Percentiles rank a stretch among this genome's conserved stretches.
Conservation (phyloP, 306 rosid genomes). For the Cucurbita pepo region DNA sequence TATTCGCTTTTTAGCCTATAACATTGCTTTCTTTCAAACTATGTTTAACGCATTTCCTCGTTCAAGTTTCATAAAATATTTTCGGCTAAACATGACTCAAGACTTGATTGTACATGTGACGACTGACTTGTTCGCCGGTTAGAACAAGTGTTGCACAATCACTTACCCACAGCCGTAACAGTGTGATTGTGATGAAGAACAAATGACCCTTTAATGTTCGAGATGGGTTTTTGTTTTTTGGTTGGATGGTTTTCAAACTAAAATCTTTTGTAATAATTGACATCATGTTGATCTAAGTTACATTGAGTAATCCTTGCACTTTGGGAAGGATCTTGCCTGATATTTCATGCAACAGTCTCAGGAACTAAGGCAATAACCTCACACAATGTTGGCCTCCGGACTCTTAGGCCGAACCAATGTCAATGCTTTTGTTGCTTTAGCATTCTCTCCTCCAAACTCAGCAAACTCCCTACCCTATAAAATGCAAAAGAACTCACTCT, state of each 20-base stretch:
- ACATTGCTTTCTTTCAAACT: too few species aligned
- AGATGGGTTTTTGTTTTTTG: neutral
- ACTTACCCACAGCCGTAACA: too few species aligned
- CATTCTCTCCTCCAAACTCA: neutral
- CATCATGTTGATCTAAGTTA: neutral
- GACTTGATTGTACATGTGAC: too few species aligned
- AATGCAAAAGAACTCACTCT: neutral
- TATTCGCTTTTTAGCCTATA: too few species aligned
- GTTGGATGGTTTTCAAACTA: neutral
- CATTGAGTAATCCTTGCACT: neutral
- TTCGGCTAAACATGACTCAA: too few species aligned
- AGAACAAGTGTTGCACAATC: too few species aligned
- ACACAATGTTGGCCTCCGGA: slow-evolving; percentile 6
- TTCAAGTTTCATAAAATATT: too few species aligned
- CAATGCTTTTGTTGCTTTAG: neutral
- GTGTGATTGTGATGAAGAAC: too few species aligned
- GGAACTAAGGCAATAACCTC: neutral
- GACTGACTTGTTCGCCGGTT: too few species aligned
- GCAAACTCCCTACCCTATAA: neutral
- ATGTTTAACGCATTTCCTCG: too few species aligned
- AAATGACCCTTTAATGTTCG: too few species aligned
- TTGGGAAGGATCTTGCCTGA: neutral
- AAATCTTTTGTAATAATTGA: neutral
- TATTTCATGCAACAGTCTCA: neutral
- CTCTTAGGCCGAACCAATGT: neutral